A percentile compares a stretch with the other conserved stretches of the same genome.
Evolutionary conservation across 2,329 filamentous ascomycete genomes (phyloP).

Genomic region (Alternaria infectoria): DNA sequence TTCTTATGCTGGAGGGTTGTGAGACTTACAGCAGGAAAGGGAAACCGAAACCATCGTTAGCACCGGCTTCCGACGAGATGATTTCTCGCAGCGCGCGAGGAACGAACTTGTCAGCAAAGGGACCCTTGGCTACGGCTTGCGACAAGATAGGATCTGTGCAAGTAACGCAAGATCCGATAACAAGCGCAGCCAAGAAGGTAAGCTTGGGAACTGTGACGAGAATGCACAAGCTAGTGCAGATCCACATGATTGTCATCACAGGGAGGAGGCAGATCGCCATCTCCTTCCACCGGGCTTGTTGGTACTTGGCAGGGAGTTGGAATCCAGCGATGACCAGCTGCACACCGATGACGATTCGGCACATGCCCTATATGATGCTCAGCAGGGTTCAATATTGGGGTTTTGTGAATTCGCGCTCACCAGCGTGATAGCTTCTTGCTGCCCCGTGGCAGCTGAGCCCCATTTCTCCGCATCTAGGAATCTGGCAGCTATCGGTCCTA

Average conservation of each 20-base stretch:
- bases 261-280: constrained; percentile 63
- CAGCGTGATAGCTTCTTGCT: constrained; percentile 51
- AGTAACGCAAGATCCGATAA: constrained; percentile 66
- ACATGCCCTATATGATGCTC: constrained; percentile 50
- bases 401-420: constrained; percentile 30
- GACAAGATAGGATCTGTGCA: constrained; percentile 69
- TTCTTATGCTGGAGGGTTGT: not conserved
- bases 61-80: constrained; percentile 67
- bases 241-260: constrained; percentile 68
- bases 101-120: constrained; percentile 68
- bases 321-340: constrained; percentile 70
- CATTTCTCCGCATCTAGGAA: constrained; percentile 57
- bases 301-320: constrained; percentile 65
- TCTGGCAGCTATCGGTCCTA: constrained; percentile 62
- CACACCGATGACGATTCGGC: constrained; percentile 66
- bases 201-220: constrained; percentile 62
- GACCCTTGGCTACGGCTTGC: constrained; percentile 67
- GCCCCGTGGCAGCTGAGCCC: constrained; percentile 42
- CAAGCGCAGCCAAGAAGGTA: constrained; percentile 57
- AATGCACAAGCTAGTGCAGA: constrained; percentile 63
- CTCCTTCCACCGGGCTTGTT: constrained; percentile 58
- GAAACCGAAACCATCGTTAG: constrained; percentile 68
- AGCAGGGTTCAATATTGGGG: not conserved
- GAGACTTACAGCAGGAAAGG: constrained; percentile 57
- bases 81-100: constrained; percentile 64